Conservation (phyloP, 768 basidiomycete species). For the Termitomyces sp. region DNA sequence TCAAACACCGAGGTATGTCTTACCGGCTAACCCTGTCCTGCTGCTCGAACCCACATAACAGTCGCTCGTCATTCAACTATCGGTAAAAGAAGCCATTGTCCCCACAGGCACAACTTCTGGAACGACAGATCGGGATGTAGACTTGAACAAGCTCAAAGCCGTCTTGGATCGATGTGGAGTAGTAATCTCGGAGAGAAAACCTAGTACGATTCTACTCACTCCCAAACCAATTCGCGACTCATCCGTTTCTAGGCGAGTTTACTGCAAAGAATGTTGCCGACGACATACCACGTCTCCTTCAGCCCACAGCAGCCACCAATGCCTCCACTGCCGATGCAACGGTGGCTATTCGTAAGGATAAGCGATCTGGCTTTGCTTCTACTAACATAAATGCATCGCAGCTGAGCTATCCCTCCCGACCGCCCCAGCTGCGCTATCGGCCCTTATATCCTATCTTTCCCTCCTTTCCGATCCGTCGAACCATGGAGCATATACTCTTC, state of each 20-base stretch:
- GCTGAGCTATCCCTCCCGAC: constrained; percentile 73
- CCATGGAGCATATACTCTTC: constrained; percentile 72
- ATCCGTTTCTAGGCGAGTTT: constrained; percentile 65
- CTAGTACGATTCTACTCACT: constrained; percentile 43
- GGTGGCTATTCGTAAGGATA: constrained; percentile 47
- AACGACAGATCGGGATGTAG: constrained; percentile 77
- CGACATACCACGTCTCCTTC: constrained; percentile 69
- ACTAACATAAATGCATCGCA: constrained; percentile 21
- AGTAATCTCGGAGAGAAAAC: constrained; percentile 85
- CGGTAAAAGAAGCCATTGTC: constrained; percentile 93
- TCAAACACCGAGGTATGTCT: constrained; percentile 83
- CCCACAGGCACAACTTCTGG: constrained; percentile 68
- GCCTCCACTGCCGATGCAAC: constrained; percentile 44
- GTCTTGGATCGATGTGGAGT: constrained; percentile 89
- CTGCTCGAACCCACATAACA: constrained; percentile 22
- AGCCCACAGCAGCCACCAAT: constrained; percentile 30
- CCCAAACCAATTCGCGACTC: too few relatives aligned
- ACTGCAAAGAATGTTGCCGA: constrained; percentile 71
- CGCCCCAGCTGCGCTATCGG: constrained; percentile 77
- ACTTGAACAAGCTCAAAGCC: constrained; percentile 79
- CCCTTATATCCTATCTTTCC: constrained; percentile 76
- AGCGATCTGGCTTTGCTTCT: not conserved
- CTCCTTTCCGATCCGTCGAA: constrained; percentile 76
- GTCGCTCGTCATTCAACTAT: constrained; percentile 94
- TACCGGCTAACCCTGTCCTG: not conserved